Percentiles rank a stretch among this genome's conserved stretches.
phyloP scores from a whole-genome alignment of 345 rosid species.

The Corchorus capsularis region DNA sequence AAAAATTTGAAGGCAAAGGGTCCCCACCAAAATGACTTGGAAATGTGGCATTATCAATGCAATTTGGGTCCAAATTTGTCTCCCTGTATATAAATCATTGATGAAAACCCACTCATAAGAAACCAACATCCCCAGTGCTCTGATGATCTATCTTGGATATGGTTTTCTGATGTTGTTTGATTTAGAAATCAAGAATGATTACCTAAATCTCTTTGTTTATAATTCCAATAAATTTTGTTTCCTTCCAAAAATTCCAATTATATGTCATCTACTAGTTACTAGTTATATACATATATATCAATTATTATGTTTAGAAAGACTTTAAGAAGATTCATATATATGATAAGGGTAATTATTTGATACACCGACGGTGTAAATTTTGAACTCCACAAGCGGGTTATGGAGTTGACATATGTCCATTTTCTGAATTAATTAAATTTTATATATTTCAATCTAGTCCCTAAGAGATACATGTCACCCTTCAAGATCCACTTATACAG shows the following conservation, averaged over 20 bases:
- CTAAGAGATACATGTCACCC: too few relatives aligned
- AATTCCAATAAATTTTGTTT: constrained; percentile 12
- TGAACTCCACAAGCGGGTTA: too few relatives aligned
- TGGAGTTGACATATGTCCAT: too few relatives aligned
- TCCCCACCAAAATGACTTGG: constrained; percentile 25
- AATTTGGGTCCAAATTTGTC: constrained; percentile 30
- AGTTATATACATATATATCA: not conserved
- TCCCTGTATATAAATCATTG: constrained; percentile 16
- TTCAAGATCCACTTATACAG: too few relatives aligned
- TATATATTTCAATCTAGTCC: too few relatives aligned
- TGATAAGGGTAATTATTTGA: too few relatives aligned
- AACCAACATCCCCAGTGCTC: constrained; percentile 53
- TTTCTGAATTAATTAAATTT: too few relatives aligned
- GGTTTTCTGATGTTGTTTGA: constrained; percentile 27
- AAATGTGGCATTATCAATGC: constrained; percentile 32
- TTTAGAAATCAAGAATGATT: constrained; percentile 20
- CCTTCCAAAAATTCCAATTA: not conserved
- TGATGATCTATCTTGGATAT: constrained; percentile 64
- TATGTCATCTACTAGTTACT: not conserved
- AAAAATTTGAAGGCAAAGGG: not conserved
- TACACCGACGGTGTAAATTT: too few relatives aligned
- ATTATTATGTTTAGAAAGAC: too few relatives aligned
- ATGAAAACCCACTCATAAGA: constrained; percentile 18
- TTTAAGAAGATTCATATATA: too few relatives aligned
- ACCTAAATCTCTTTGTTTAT: constrained; percentile 14